Evolutionary conservation across 768 basidiomycete genomes (phyloP).

Genomic region (Termitomyces sp.): DNA sequence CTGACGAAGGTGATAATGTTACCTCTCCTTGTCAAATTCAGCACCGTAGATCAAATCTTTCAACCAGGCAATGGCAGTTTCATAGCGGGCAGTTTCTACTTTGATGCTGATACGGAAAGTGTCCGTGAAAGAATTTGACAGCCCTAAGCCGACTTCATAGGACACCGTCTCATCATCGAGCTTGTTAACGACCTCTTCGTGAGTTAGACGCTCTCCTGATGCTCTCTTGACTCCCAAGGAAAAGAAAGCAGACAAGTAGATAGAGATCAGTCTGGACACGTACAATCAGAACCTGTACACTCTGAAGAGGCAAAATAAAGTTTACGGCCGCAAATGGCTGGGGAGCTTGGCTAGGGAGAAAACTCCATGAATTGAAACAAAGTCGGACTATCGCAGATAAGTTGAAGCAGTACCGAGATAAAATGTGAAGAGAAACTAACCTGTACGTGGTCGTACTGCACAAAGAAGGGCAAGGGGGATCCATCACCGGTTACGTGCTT

Average conservation of each 20-base stretch:
- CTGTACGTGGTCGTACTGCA: slow-evolving; percentile 92
- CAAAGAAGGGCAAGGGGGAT: slow-evolving; percentile 74
- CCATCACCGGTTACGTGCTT: slow-evolving; percentile 70
- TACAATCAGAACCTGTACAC: slow-evolving; percentile 7
- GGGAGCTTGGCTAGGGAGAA: slow-evolving; percentile 78
- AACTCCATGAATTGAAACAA: slow-evolving; percentile 77
- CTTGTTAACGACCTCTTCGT: slow-evolving; percentile 89
- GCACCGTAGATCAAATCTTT: slow-evolving; percentile 75
- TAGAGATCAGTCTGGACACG: slow-evolving; percentile 60
- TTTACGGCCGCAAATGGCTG: slow-evolving; percentile 73
- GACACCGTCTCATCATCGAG: slow-evolving; percentile 90
- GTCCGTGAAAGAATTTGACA: slow-evolving; percentile 69
- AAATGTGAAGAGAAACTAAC: slow-evolving; percentile 34
- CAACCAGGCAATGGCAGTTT: slow-evolving; percentile 82
- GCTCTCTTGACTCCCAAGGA: slow-evolving; percentile 76
- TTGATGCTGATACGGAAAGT: slow-evolving; percentile 74
- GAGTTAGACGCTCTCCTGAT: slow-evolving; percentile 67
- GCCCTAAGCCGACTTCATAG: slow-evolving; percentile 73
- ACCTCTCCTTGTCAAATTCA: slow-evolving; percentile 81
- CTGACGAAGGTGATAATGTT: slow-evolving; percentile 11
- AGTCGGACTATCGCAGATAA: slow-evolving; percentile 69
- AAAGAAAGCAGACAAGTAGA: slow-evolving; percentile 85
- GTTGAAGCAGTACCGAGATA: slow-evolving; percentile 1
- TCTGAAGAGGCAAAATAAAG: slow-evolving; percentile 1
- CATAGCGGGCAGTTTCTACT: slow-evolving; percentile 81